These are phyloP conservation scores for Trypanosoma cruzi DNA, from an alignment of 208 protist genomes.

Conservation along the genomic window DNA sequence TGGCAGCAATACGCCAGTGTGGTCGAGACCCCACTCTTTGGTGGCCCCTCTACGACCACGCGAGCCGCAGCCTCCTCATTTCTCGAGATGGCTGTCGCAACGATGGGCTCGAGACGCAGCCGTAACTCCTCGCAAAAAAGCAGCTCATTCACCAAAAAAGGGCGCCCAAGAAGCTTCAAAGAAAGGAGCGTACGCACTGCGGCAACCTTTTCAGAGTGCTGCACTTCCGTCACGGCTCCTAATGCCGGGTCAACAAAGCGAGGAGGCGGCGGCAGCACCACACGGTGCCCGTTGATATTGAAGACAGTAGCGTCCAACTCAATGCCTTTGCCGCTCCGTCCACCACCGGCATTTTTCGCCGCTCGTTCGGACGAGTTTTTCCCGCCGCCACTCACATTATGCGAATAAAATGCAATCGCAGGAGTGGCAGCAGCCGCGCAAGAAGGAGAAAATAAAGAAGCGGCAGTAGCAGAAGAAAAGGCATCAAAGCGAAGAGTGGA, in stretches of 20 bases:
- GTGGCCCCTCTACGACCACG: slow-evolving; percentile 62
- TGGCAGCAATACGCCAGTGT: slow-evolving; percentile 42
- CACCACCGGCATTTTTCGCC: not conserved
- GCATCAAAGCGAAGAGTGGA: not conserved
- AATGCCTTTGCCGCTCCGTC: not conserved
- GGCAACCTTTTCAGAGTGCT: slow-evolving; percentile 3
- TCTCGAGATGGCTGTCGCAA: not conserved
- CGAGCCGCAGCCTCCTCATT: slow-evolving; percentile 11
- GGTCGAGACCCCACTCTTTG: slow-evolving; percentile 67
- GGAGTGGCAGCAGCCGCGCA: not conserved
- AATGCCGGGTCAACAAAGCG: slow-evolving; percentile 15
- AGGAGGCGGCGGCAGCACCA: slow-evolving; percentile 5
- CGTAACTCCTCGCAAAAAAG: slow-evolving; percentile 26
- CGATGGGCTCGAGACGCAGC: slow-evolving; percentile 1
- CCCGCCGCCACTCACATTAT: not conserved
- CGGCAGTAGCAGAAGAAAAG: not conserved
- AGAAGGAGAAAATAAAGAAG: not conserved
- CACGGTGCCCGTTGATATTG: not conserved
- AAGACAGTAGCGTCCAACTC: not conserved
- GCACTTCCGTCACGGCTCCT: not conserved
- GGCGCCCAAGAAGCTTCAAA: slow-evolving; percentile 19
- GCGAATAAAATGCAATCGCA: not conserved
- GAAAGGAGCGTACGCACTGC: slow-evolving; percentile 24
- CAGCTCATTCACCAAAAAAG: slow-evolving; percentile 27
- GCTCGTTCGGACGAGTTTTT: not conserved